Conservation (phyloP, 257 asterid genomes). For the Leptodermis oblonga region DNA sequence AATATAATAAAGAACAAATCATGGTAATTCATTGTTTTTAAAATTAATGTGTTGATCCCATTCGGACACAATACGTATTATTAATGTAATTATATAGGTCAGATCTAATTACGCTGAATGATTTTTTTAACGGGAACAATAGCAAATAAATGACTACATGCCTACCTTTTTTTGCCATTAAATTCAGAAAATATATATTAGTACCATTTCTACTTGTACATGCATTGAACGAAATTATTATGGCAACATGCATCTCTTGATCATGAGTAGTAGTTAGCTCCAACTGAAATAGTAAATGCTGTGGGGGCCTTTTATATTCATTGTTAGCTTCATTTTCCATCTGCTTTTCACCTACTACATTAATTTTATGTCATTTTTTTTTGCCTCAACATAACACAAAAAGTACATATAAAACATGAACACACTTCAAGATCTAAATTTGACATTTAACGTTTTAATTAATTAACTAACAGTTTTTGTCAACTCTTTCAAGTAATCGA, state of each 20-base stretch:
- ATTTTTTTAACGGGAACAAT: not conserved
- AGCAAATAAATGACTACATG: no score
- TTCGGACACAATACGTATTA: no score
- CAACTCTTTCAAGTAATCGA: not conserved
- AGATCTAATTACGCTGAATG: no score
- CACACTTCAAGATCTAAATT: not conserved
- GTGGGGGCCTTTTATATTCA: constrained; percentile 29
- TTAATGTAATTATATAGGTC: no score
- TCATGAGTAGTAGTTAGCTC: not conserved
- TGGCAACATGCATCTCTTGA: constrained; percentile 7
- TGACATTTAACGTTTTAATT: not conserved
- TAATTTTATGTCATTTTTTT: constrained; percentile 15
- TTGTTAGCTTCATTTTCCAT: not conserved
- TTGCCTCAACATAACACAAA: not conserved
- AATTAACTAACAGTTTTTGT: no score
- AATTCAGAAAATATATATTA: constrained; percentile 10
- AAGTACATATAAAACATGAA: not conserved
- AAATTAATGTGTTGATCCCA: no score
- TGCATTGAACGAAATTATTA: not conserved
- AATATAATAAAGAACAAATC: no score
- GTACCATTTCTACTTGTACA: no score
- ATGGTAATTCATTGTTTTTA: no score
- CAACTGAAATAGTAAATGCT: constrained; percentile 31
- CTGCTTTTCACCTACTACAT: constrained; percentile 48
- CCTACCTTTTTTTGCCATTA: not conserved